Evolutionary conservation across 768 basidiomycete species (phyloP).

Genomic region (Calocybe cyanea): DNA sequence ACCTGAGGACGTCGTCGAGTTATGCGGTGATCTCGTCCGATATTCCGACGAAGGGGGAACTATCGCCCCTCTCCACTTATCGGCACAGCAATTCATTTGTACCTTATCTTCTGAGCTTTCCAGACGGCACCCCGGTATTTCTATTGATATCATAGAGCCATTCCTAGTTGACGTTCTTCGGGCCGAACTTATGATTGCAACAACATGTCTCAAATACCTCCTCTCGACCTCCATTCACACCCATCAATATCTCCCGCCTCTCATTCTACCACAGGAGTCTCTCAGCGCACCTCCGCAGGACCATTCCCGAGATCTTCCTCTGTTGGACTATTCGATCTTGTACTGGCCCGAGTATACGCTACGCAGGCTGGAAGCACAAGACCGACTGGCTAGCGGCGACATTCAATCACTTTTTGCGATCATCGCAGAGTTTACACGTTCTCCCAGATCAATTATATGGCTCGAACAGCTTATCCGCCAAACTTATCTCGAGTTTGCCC

Average conservation of each 20-base stretch:
- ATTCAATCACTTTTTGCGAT: not conserved
- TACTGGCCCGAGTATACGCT: constrained; percentile 3
- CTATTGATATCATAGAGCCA: not conserved
- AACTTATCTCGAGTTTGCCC: not conserved
- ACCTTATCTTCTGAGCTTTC: not conserved
- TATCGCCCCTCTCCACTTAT: constrained; percentile 6
- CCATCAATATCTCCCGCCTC: not conserved
- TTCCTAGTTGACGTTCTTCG: not conserved
- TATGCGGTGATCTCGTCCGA: too few species aligned
- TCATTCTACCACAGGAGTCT: too few species aligned
- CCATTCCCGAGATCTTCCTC: not conserved
- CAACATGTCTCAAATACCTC: constrained; percentile 3
- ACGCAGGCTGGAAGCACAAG: too few species aligned
- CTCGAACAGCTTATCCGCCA: not conserved
- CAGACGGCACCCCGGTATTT: not conserved
- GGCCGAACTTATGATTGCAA: not conserved
- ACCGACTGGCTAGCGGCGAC: too few species aligned
- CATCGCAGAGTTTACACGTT: not conserved
- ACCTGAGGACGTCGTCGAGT: too few species aligned
- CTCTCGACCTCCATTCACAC: not conserved
- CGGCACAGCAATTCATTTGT: constrained; percentile 2
- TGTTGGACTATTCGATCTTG: constrained; percentile 3
- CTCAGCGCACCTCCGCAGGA: too few species aligned
- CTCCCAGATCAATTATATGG: not conserved
- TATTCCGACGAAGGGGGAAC: not conserved